Percentiles rank a stretch among this genome's conserved stretches.
These are phyloP conservation scores for Cystobasidium pallidum DNA, from an alignment of 1,284 basidiomycete genomes.

Conservation along the genomic window DNA sequence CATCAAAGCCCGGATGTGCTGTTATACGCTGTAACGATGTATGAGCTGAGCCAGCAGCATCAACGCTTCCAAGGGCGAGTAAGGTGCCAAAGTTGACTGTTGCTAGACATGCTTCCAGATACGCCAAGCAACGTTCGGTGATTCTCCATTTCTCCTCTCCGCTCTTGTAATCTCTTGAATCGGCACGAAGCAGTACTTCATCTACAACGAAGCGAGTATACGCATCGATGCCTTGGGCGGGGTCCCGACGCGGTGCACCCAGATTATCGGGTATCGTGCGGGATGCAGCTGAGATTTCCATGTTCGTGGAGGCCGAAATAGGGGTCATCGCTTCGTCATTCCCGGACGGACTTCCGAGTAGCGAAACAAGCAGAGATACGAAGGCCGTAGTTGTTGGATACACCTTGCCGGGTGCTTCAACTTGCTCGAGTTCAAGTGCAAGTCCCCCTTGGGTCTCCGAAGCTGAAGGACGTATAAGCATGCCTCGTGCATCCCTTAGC, in stretches of 20 bases:
- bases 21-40: conserved; percentile 56
- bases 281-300: conserved; percentile 63
- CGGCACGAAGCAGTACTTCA: conserved; percentile 69
- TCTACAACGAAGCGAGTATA: conserved; percentile 86
- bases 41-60: conserved; percentile 44
- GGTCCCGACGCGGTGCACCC: conserved; percentile 72
- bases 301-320: conserved; percentile 21
- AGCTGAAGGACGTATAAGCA: conserved; percentile 42
- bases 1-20: conserved; percentile 83
- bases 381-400: conserved; percentile 90
- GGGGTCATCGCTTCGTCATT: conserved; percentile 60
- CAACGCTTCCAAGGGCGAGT: conserved; percentile 57
- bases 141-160: conserved; percentile 83
- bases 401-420: conserved; percentile 74
- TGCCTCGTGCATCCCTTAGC: conserved; percentile 25
- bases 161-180: conserved; percentile 69
- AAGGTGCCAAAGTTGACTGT: conserved; percentile 69
- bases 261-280: conserved; percentile 75
- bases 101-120: conserved; percentile 79
- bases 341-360: conserved; percentile 69
- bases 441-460: conserved; percentile 46
- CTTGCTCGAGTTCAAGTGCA: conserved; percentile 73
- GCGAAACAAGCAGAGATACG: conserved; percentile 75
- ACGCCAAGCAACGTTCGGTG: conserved; percentile 80
- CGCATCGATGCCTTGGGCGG: conserved; percentile 69